Evolutionary conservation across 2,329 filamentous ascomycete genomes (phyloP).

Genomic region (Aureobasidium uvarum): DNA sequence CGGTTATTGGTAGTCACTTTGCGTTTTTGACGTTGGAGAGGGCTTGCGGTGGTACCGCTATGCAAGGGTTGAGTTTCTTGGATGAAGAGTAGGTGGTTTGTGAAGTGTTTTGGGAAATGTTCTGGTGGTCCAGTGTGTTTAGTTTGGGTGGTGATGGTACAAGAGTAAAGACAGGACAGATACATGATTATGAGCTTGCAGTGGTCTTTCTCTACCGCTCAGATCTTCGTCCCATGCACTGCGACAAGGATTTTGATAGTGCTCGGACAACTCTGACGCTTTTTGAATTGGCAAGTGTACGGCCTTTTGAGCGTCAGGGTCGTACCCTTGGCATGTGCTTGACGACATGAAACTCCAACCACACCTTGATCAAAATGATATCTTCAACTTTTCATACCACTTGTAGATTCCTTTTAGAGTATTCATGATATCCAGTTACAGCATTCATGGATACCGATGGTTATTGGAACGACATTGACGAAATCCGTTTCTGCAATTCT

Average conservation of each 20-base stretch:
- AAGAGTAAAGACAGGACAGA: not conserved
- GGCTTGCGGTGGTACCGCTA: slow-evolving; percentile 69
- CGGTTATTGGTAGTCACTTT: slow-evolving; percentile 83
- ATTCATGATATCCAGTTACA: too few relatives aligned
- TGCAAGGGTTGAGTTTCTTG: slow-evolving; percentile 52
- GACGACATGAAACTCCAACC: not conserved
- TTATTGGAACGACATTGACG: too few relatives aligned
- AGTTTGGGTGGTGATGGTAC: not conserved
- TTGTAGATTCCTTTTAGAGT: too few relatives aligned
- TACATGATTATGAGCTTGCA: not conserved
- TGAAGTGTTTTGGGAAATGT: not conserved
- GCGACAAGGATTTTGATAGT: not conserved
- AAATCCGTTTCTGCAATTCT: too few relatives aligned
- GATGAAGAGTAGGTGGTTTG: slow-evolving; percentile 7
- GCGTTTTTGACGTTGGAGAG: slow-evolving; percentile 77
- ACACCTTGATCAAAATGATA: not conserved
- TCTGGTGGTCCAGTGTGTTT: not conserved
- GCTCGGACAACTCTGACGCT: not conserved
- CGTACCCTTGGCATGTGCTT: not conserved
- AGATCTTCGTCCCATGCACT: not conserved
- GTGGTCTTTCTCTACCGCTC: too few relatives aligned
- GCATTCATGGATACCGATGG: too few relatives aligned
- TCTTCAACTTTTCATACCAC: too few relatives aligned
- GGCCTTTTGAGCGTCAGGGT: not conserved
- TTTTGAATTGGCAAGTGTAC: not conserved